These are phyloP conservation scores for Metschnikowia noctiluminum DNA, from an alignment of 805 yeast genomes.

Conservation along the genomic window DNA sequence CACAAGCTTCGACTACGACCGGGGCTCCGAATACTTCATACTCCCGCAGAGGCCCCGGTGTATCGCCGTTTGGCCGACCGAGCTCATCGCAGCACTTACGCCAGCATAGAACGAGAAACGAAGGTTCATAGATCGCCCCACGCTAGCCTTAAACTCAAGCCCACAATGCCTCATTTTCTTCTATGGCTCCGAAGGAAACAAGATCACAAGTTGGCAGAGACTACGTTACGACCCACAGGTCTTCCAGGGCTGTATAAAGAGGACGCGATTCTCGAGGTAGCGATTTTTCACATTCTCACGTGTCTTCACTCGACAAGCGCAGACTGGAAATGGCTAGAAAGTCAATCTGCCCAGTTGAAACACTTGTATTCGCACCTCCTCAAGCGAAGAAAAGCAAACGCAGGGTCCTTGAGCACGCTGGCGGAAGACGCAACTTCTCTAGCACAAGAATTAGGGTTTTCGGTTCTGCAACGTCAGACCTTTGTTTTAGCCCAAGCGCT, in stretches of 20 bases:
- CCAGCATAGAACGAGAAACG: constrained; percentile 16
- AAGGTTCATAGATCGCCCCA: constrained; percentile 3
- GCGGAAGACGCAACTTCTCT: neutral
- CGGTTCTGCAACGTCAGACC: neutral
- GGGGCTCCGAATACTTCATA: neutral
- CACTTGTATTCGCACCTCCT: constrained; percentile 3
- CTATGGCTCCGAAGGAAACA: constrained; percentile 17
- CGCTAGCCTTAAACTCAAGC: constrained; percentile 6
- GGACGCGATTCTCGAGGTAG: constrained; percentile 11
- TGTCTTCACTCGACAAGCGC: constrained; percentile 9
- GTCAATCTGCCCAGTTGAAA: constrained; percentile 8
- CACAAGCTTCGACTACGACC: constrained; percentile 11
- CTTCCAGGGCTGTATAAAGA: constrained; percentile 7
- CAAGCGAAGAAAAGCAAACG: neutral
- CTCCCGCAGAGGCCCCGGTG: constrained; percentile 1
- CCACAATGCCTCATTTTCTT: constrained; percentile 15
- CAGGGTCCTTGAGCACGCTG: neutral
- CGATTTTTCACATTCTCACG: constrained; percentile 15
- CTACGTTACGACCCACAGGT: constrained; percentile 3
- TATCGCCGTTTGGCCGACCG: constrained; percentile 19
- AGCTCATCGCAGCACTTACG: constrained; percentile 16
- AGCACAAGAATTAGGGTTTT: neutral
- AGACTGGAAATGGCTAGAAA: constrained; percentile 10
- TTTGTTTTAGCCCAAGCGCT: constrained; percentile 1
- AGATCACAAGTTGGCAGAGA: constrained; percentile 1